Base-by-base conservation (phyloP, 331 rosid species). In the Malus hybrid region DNA sequence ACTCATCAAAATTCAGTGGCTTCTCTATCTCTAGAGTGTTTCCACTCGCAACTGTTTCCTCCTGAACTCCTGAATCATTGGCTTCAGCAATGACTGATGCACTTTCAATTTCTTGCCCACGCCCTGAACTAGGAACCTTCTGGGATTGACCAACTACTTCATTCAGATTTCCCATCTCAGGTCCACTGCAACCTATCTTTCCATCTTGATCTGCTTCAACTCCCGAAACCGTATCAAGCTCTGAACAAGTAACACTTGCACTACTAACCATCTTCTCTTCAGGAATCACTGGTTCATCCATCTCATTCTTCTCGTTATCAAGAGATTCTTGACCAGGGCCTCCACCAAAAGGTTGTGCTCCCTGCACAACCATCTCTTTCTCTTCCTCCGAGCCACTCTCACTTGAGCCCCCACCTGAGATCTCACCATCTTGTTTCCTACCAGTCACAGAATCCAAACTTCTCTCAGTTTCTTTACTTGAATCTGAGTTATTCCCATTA, bases 331-430 rank as follows among this genome's bases (percentile, higher is more conserved):
- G 39, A 70, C 42, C 36, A 22, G 69, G 75, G 60, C 68, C 36
- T 66, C 73, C 88, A 73, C 52, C 50, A 75, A 70, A 71, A 48
- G 70, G 90, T 63, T 68, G 63, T 22, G 53, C 82, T 74, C 60
- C 90, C 79, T 69, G 80, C 33, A 81, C 36, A 64, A 68, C 78
- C 73, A 71, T n/a, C 63, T 86, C 95, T 79, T 75, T 92, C 82
- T 90, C 99, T 84, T 86, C 93, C 84, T 90, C 98, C 7, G 94
- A 90, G 67, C 89, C 90, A 84, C 90, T 89, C 75, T 84, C 91
- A 72, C 78, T 64, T 1, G 92, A 86, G 34, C 78, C 81, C 4
- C 78, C 81, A 75, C 86, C 89, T 39, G 94, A 83, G 73, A 76
- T 74, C 63, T 75, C 85, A 58, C 76, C 89, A 28, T 71, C 88